These are phyloP conservation scores for Boletus speciosus DNA, from an alignment of 768 basidiomycete species.

Conservation along the genomic window DNA sequence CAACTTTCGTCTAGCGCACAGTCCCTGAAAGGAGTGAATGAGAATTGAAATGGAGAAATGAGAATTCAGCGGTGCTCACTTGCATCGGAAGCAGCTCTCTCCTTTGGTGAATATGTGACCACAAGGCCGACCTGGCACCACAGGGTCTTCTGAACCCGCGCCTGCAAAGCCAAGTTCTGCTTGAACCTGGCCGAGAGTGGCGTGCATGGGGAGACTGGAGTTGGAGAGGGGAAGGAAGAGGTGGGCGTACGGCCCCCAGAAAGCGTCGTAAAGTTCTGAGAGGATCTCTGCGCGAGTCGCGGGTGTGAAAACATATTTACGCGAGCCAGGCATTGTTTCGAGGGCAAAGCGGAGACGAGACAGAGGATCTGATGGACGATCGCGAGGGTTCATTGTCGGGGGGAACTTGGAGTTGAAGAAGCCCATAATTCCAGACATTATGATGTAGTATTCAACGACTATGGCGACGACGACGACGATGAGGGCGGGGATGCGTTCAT, in stretches of 20 bases:
- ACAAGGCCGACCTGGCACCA: conserved; percentile 71
- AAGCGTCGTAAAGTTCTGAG: conserved; percentile 75
- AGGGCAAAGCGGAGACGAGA: conserved; percentile 72
- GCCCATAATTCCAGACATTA: conserved; percentile 41
- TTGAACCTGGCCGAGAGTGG: conserved; percentile 71
- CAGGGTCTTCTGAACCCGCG: conserved; percentile 55
- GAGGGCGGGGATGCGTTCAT: not conserved
- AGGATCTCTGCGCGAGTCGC: conserved; percentile 76
- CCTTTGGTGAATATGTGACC: conserved; percentile 87
- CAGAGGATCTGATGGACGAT: conserved; percentile 58
- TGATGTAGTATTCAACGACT: not conserved
- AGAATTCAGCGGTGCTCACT: conserved; percentile 50
- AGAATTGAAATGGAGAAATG: conserved; percentile 1
- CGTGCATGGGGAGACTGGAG: conserved; percentile 57
- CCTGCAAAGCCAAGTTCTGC: conserved; percentile 51
- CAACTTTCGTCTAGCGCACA: conserved; percentile 86
- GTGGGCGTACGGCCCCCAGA: conserved; percentile 74
- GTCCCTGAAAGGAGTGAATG: conserved; percentile 51
- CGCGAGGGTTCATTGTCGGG: conserved; percentile 51
- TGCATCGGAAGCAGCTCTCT: conserved; percentile 92
- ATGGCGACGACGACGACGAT: not conserved
- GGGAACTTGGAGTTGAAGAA: conserved; percentile 51
- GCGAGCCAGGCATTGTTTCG: conserved; percentile 76
- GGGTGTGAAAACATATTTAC: conserved; percentile 74
- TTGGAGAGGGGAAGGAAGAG: conserved; percentile 69